Evolutionary conservation across 352 stramenopile species (phyloP).

Genomic region (Aphanomyces stellatus): DNA sequence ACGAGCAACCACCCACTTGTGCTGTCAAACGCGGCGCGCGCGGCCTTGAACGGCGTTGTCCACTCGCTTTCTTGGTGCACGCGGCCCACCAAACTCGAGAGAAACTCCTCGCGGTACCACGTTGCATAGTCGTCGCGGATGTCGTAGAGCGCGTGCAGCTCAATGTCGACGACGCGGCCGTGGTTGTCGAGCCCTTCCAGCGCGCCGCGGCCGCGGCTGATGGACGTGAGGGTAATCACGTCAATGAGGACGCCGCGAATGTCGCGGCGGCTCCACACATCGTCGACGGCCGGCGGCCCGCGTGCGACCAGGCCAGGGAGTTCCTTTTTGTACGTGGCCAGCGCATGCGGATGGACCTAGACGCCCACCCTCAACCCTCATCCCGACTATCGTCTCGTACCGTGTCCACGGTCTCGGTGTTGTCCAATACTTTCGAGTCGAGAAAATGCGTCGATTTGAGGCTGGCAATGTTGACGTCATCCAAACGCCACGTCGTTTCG

Average conservation of each 20-base stretch:
- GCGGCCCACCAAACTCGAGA: background rate
- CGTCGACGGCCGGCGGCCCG: background rate
- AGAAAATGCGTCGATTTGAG: background rate
- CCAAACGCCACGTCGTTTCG: background rate
- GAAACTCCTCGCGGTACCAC: conserved; percentile 12
- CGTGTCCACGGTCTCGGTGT: background rate
- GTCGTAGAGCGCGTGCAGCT: background rate
- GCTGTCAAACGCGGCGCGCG: background rate
- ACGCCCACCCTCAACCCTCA: background rate
- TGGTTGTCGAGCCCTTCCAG: conserved; percentile 13
- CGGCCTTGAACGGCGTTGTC: background rate
- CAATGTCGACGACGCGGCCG: background rate
- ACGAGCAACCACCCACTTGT: background rate
- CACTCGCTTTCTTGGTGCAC: background rate
- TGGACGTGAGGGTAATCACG: conserved; percentile 2
- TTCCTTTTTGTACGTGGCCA: conserved; percentile 8
- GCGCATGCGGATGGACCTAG: background rate
- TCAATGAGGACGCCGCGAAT: background rate
- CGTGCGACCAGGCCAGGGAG: background rate
- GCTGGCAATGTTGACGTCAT: too few species aligned
- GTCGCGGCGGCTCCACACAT: conserved; percentile 14
- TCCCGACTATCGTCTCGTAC: too few species aligned
- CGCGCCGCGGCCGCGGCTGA: background rate
- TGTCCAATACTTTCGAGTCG: background rate
- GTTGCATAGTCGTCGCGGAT: background rate